Percentiles rank a stretch among this genome's conserved stretches.
These are phyloP conservation scores for Cutaneotrichosporon daszewskae DNA, from an alignment of 1,284 basidiomycete genomes.

Conservation along the genomic window DNA sequence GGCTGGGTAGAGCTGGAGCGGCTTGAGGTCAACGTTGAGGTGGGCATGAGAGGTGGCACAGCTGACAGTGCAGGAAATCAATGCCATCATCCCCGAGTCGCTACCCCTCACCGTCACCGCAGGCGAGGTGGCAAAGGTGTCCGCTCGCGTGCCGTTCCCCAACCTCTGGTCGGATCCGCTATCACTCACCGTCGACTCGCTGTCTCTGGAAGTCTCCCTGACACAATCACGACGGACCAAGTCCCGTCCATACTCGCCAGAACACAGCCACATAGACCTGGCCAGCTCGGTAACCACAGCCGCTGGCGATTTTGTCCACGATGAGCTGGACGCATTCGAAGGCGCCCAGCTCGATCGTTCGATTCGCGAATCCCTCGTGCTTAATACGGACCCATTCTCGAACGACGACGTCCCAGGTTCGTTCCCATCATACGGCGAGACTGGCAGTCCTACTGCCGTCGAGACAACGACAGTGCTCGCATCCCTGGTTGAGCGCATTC, in stretches of 20 bases:
- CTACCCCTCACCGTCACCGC: slow-evolving; percentile 64
- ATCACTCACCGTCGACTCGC: slow-evolving; percentile 55
- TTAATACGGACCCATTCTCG: slow-evolving; percentile 36
- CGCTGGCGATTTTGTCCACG: slow-evolving; percentile 76
- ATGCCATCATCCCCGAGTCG: slow-evolving; percentile 58
- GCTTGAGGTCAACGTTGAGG: slow-evolving; percentile 70
- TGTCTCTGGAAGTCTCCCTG: slow-evolving; percentile 63
- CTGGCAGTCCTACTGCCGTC: slow-evolving; percentile 9
- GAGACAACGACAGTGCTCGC: slow-evolving; percentile 72
- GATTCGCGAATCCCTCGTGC: slow-evolving; percentile 47
- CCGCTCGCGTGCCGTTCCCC: slow-evolving; percentile 54
- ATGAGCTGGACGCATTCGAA: slow-evolving; percentile 67
- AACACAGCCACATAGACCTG: slow-evolving; percentile 50
- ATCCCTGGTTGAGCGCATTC: slow-evolving; percentile 70
- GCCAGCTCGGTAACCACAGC: slow-evolving; percentile 70
- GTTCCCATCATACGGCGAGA: slow-evolving; percentile 24
- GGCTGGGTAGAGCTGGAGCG: slow-evolving; percentile 81
- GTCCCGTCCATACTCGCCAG: no score
- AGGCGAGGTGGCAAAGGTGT: slow-evolving; percentile 67
- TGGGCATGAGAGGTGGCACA: slow-evolving; percentile 31
- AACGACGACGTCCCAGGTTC: slow-evolving; percentile 33
- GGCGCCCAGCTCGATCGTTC: slow-evolving; percentile 67
- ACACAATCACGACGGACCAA: slow-evolving; percentile 53
- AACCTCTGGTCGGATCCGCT: slow-evolving; percentile 44
- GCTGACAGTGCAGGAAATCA: slow-evolving; percentile 62